A percentile compares a stretch with the other conserved stretches of the same genome.
Conservation (phyloP, 2,329 filamentous ascomycete species). For the Colletotrichum sp. region DNA sequence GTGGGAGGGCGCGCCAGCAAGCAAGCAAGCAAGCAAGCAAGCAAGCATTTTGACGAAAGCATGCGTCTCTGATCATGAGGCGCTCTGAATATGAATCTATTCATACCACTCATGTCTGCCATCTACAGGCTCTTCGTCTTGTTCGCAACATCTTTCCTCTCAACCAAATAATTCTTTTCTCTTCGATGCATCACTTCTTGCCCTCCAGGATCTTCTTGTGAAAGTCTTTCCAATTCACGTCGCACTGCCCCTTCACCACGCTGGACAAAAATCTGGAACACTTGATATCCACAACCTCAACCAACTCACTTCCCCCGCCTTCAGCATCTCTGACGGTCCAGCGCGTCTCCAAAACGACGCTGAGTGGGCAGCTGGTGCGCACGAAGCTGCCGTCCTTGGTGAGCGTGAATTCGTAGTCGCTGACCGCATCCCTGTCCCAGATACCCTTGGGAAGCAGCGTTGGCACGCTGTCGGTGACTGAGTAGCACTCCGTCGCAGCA, state of each 20-base stretch:
- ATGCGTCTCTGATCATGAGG: not conserved
- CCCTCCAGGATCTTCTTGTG: conserved; percentile 50
- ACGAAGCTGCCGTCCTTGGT: conserved; percentile 55
- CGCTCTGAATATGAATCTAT: not conserved
- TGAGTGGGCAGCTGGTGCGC: conserved; percentile 54
- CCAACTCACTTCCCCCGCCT: conserved; percentile 41
- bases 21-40: not conserved
- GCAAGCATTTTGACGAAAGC: not conserved
- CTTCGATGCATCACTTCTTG: not conserved
- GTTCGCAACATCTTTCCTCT: not conserved
- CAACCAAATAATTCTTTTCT: not conserved
- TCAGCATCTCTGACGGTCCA: conserved; percentile 44
- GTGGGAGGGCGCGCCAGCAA: not conserved
- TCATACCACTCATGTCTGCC: not conserved
- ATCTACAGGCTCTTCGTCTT: not conserved
- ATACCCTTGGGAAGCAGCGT: conserved; percentile 58
- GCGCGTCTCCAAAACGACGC: conserved; percentile 56
- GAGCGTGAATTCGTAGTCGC: conserved; percentile 58
- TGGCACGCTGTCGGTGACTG: conserved; percentile 55
- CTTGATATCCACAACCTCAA: conserved; percentile 54
- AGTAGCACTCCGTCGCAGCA: conserved; percentile 43
- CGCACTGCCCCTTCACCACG: conserved; percentile 55
- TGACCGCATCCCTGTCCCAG: conserved; percentile 59
- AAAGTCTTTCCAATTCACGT: conserved; percentile 53
- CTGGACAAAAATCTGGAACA: conserved; percentile 55